Conservation (phyloP, 2,329 filamentous ascomycete species). For the Scedosporium minutisporum region DNA sequence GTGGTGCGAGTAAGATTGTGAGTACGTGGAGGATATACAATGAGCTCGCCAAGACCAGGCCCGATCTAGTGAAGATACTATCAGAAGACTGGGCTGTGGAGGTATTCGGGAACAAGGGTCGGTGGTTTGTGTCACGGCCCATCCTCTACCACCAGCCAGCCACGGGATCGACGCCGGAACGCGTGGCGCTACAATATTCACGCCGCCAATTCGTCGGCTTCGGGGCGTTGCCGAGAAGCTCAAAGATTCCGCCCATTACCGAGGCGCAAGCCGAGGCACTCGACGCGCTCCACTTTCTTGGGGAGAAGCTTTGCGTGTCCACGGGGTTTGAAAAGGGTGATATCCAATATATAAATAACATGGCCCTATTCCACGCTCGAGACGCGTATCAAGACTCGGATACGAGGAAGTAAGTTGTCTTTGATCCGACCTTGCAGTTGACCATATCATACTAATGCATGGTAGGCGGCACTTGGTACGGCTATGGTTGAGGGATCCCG, state of each 20-base stretch:
- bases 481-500: slow-evolving; percentile 40
- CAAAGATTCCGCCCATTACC: slow-evolving; percentile 45
- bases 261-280: slow-evolving; percentile 44
- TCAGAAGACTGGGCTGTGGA: slow-evolving; percentile 19
- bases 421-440: not conserved
- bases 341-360: slow-evolving; percentile 46
- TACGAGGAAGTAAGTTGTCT: slow-evolving; percentile 28
- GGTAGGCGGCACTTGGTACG: slow-evolving; percentile 30
- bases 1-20: slow-evolving; percentile 44
- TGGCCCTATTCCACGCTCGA: slow-evolving; percentile 43
- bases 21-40: slow-evolving; percentile 51
- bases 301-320: slow-evolving; percentile 33
- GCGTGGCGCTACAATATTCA: slow-evolving; percentile 47
- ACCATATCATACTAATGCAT: not conserved
- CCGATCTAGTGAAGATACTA: slow-evolving; percentile 46
- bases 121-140: slow-evolving; percentile 35
- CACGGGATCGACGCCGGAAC: slow-evolving; percentile 34
- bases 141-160: slow-evolving; percentile 46
- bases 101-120: slow-evolving; percentile 24
- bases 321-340: slow-evolving; percentile 41
- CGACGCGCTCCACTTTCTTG: slow-evolving; percentile 39
- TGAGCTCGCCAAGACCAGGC: slow-evolving; percentile 43
- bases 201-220: slow-evolving; percentile 10
- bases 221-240: slow-evolving; percentile 30
- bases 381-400: slow-evolving; percentile 35